Percentiles rank a stretch among this genome's conserved stretches.
Conservation (phyloP, 306 rosid species). For the Corylus americana region DNA sequence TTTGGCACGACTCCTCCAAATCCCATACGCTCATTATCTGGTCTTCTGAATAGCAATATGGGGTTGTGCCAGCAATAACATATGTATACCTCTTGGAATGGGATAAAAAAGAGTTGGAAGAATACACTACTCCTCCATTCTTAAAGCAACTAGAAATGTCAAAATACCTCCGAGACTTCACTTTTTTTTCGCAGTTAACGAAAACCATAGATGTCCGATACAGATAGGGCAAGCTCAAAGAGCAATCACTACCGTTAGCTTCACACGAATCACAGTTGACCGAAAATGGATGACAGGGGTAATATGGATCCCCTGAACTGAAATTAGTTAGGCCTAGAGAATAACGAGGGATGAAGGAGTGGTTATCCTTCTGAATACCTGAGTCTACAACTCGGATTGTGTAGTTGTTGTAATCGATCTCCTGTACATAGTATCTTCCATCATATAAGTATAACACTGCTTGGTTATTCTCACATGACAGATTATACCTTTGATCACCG, state of each 20-base stretch:
- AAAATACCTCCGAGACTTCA: too few species aligned
- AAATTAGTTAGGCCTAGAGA: background rate
- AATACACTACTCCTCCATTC: background rate
- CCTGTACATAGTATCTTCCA: conserved; percentile 5
- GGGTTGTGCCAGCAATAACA: background rate
- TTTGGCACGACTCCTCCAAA: background rate
- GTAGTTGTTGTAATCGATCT: conserved; percentile 30
- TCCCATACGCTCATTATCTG: too few species aligned
- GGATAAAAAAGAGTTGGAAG: too few species aligned
- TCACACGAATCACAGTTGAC: too few species aligned
- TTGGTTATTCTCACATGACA: conserved; percentile 28
- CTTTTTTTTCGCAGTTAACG: too few species aligned
- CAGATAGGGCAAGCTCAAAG: too few species aligned
- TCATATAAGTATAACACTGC: background rate
- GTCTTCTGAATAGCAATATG: too few species aligned
- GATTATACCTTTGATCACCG: background rate
- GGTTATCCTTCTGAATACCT: background rate
- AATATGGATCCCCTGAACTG: background rate
- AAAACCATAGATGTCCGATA: too few species aligned
- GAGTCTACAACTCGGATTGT: conserved; percentile 26
- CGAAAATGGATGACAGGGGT: accelerated
- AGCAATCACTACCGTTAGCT: too few species aligned
- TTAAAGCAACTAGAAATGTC: background rate
- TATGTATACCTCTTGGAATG: too few species aligned
- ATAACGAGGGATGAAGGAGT: conserved; percentile 22